Base-by-base conservation (phyloP, 148 eudicot genomes). In the Fagopyrum tataricum region DNA sequence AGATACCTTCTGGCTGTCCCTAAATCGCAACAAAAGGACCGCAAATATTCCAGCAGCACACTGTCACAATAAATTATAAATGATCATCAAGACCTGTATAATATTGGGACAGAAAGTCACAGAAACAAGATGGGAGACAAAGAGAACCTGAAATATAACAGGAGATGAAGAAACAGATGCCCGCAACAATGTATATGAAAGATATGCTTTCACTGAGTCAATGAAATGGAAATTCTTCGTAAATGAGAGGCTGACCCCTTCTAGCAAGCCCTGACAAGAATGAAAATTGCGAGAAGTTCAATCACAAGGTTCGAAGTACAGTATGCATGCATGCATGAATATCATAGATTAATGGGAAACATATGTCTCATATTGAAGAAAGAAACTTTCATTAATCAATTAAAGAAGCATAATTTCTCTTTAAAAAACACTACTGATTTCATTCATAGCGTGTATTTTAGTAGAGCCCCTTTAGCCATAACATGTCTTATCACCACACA, bases 121-220 rank as follows among this genome's bases (percentile, higher is more conserved):
- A 67, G 11, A 73, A 62, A 58, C 52, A 43, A 49, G 42, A 67
- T 48, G 13, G 17, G 58, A 72, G 71, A 42, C n/a, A 41, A 53
- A 58, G 74, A 51, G 72, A 76, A 95, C 97, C 97, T 95, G 97
- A 85, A 90, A 95, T 80, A 95, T 95, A 21, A 74, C 78, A 70
- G 93, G 84, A 51, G 98, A 91, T 73, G 83, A 83, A 58, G 98
- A 95, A 79, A 95, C 89, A 31, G 93, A 91, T 76, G 97, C 97
- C 67, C 96, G 85, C 82, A 95, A 74, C 77, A 95, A 82, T 58
- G 90, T 84, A 78, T 95, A 91, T 75, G 96, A 95, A 76, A 95
- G 98, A 83, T 87, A 87, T 73, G 96, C 93, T 85, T 88, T 95
- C 46, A 91, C 91, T 14, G 97, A 95, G 82, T 91, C 97, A 48